A percentile compares a stretch with the other conserved stretches of the same genome.
Evolutionary conservation across 1,284 basidiomycete genomes (phyloP).

Genomic region (Ganoderma lingzhi): DNA sequence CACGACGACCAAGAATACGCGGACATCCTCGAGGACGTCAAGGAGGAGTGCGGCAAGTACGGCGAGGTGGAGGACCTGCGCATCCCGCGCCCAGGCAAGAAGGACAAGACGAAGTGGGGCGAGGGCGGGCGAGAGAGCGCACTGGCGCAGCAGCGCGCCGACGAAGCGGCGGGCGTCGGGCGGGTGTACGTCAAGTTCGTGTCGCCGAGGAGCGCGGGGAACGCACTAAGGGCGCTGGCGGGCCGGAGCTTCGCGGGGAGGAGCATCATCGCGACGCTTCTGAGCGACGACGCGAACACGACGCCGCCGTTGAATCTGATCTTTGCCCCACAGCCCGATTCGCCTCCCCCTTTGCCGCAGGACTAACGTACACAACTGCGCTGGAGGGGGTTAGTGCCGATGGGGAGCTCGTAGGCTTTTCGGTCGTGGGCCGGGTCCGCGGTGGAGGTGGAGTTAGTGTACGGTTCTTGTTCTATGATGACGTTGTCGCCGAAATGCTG

Average conservation of each 20-base stretch:
- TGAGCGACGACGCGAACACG: conserved; percentile 83
- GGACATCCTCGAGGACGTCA: conserved; percentile 95
- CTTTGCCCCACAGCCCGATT: conserved; percentile 84
- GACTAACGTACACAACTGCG: conserved; percentile 32
- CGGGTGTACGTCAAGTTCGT: conserved; percentile 92
- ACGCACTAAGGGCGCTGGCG: conserved; percentile 85
- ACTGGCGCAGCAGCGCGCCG: conserved; percentile 71
- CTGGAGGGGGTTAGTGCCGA: conserved; percentile 10
- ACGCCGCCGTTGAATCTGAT: conserved; percentile 81
- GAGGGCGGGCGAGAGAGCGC: conserved; percentile 65
- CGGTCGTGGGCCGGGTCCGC: not conserved
- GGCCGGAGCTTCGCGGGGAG: conserved; percentile 93
- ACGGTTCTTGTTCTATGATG: conserved; percentile 2
- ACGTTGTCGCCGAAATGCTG: not conserved
- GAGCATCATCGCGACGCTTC: conserved; percentile 85
- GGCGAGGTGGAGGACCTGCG: conserved; percentile 87
- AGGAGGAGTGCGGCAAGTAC: conserved; percentile 89
- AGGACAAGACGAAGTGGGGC: conserved; percentile 86
- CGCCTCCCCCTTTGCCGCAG: conserved; percentile 74
- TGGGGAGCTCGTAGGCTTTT: not conserved
- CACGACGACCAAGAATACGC: conserved; percentile 91
- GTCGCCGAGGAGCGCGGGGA: conserved; percentile 66
- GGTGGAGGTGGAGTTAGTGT: not conserved
- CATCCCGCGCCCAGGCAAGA: conserved; percentile 89
- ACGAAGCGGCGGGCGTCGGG: conserved; percentile 92